Evolutionary conservation across 805 yeast genomes (phyloP).

Genomic region (Cyberlindnera lachancei): DNA sequence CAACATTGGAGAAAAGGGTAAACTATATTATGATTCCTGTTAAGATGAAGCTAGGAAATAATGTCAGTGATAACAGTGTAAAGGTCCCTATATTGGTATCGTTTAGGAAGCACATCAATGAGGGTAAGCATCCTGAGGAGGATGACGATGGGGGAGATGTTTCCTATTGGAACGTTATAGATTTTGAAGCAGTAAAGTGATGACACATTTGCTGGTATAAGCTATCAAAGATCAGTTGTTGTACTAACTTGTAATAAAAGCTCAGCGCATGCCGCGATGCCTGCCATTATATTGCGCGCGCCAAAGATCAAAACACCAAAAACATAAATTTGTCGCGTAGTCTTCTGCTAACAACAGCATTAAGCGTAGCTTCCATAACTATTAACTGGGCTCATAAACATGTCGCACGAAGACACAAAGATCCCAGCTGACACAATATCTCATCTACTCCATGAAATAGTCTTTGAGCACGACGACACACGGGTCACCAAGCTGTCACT

Average conservation of each 20-base stretch:
- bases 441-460: slow-evolving; percentile 41
- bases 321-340: neutral
- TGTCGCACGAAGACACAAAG: slow-evolving; percentile 8
- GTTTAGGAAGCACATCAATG: too few relatives aligned
- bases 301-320: neutral
- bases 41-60: slow-evolving; percentile 3
- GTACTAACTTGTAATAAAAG: too few relatives aligned
- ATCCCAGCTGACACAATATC: slow-evolving; percentile 35
- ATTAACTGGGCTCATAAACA: neutral
- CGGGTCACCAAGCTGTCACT: slow-evolving; percentile 42
- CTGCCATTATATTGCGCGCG: too few relatives aligned
- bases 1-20: slow-evolving; percentile 15
- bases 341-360: too few relatives aligned
- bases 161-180: neutral
- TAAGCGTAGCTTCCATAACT: too few relatives aligned
- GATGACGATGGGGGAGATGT: neutral
- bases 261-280: too few relatives aligned
- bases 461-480: slow-evolving; percentile 40
- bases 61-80: neutral
- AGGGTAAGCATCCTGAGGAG: too few relatives aligned
- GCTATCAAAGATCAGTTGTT: too few relatives aligned
- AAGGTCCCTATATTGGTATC: slow-evolving; percentile 20
- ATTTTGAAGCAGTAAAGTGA: too few relatives aligned
- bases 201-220: too few relatives aligned
- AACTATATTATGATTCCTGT: slow-evolving; percentile 26